Evolutionary conservation across 1,139 yeast genomes (phyloP), one percentile per base, ranked within the genome.

Genomic region (Candida glucosophila): DNA sequence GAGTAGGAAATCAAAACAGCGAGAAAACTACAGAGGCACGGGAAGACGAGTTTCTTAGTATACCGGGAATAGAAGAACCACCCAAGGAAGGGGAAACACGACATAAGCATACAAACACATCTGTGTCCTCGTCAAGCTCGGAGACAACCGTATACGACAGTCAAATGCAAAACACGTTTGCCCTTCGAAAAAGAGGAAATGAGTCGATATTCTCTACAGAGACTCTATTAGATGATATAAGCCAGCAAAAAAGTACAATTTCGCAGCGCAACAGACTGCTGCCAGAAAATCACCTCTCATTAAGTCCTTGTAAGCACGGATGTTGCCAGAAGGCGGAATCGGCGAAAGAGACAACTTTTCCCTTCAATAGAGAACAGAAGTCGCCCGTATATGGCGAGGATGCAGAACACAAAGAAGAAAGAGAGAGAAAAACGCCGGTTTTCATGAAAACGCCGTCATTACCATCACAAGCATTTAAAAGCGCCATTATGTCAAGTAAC

Each of bases 141-240:
- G 50, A 44, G 19, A 35, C 43, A 6, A 41, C 52, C 14, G 29
- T 37, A 6, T 34, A 25, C 26, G 45, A 42, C 18, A 25, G 32
- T 3, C 27, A 28, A 6, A 27, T 30, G n/a, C 32, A 23, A 6
- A 15, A 22, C 8, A 9, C 10, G 9, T 18, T 15, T 11, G 17
- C n/a, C 12, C 25, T 19, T 17, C 25, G 19, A 11, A 21, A 18
- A 12, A 25, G 20, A 17, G 34, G 33, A 30, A 35, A 27, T 23
- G 36, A 25, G 25, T 38, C 49, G 3, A 29, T 33, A n/a, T 22
- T 32, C 5, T 52, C 58, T 2, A 38, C 50, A 2, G 46, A 41
- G 5, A 52, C 57, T 10, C 36, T 51, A 14, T n/a, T 49, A 5
- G 56, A 49, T 22, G 53, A 46, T n/a, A n/a, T n/a, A n/a, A n/a